A percentile compares a stretch with the other conserved stretches of the same genome.
These are phyloP conservation scores for Lipomyces starkeyi DNA, from an alignment of 805 yeast genomes.

Conservation along the genomic window DNA sequence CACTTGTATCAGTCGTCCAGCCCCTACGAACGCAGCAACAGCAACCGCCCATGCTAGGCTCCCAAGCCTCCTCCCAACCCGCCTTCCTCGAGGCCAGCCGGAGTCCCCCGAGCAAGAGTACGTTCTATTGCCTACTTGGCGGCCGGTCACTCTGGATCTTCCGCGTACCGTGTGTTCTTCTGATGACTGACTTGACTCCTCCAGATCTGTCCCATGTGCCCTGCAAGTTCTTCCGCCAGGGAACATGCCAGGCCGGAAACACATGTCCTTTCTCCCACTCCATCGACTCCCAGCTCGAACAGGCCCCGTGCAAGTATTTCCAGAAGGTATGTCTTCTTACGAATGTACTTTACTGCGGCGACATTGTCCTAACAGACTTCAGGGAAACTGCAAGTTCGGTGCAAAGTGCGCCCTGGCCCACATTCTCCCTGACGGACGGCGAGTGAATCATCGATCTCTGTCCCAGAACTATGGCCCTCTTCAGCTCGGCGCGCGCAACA, in stretches of 20 bases:
- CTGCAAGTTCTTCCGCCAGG: slow-evolving; percentile 90
- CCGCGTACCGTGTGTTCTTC: background rate
- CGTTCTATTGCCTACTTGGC: slow-evolving; percentile 4
- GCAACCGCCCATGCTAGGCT: slow-evolving; percentile 25
- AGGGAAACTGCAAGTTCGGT: slow-evolving; percentile 96
- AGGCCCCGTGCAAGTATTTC: slow-evolving; percentile 84
- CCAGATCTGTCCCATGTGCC: slow-evolving; percentile 90
- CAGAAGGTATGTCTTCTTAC: slow-evolving; percentile 54
- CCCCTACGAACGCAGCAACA: slow-evolving; percentile 7
- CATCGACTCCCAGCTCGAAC: slow-evolving; percentile 57
- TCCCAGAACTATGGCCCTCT: slow-evolving; percentile 26
- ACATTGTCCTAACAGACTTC: slow-evolving; percentile 1
- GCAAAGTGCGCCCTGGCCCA: slow-evolving; percentile 93
- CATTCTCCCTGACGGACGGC: slow-evolving; percentile 84
- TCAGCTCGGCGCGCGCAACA: slow-evolving; percentile 34
- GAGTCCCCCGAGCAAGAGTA: slow-evolving; percentile 40
- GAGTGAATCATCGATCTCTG: slow-evolving; percentile 57
- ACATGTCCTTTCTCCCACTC: slow-evolving; percentile 92
- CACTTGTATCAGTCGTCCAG: background rate
- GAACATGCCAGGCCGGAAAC: slow-evolving; percentile 92
- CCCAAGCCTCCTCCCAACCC: slow-evolving; percentile 21
- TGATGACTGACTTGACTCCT: slow-evolving; percentile 37
- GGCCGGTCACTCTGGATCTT: background rate
- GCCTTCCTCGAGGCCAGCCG: slow-evolving; percentile 35
- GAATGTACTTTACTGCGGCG: background rate